Percentiles rank a stretch among this genome's conserved stretches.
phyloP scores from a whole-genome alignment of 371 early-diverging fungal species.

The Mucor lusitanicus region DNA sequence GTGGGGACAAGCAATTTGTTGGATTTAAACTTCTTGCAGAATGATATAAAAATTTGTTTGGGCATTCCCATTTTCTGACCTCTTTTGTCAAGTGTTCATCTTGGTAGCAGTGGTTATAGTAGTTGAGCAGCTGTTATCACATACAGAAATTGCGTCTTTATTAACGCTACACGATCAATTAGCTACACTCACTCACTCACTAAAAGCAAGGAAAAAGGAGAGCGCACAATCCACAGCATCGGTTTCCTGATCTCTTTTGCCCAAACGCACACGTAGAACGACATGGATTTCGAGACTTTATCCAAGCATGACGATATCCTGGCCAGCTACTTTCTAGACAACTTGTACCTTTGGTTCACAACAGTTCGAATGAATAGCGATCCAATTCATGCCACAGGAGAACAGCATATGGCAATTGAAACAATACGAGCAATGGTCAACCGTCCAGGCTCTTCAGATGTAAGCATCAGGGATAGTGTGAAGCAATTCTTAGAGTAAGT shows the following conservation, averaged over 20 bases:
- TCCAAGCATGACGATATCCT: constrained; percentile 69
- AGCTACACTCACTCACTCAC: no score
- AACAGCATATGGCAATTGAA: constrained; percentile 23
- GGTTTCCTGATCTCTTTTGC: background rate
- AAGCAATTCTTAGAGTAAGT: constrained; percentile 53
- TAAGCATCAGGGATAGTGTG: constrained; percentile 40
- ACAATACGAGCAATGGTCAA: constrained; percentile 38
- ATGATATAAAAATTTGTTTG: background rate
- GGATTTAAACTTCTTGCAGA: background rate
- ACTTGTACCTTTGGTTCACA: constrained; percentile 58
- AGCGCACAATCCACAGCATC: no score
- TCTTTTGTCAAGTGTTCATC: no score
- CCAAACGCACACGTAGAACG: background rate
- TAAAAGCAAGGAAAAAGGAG: no score
- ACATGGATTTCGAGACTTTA: constrained; percentile 39
- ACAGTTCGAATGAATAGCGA: constrained; percentile 53
- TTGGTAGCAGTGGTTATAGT: no score
- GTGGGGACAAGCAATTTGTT: background rate
- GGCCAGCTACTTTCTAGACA: constrained; percentile 59
- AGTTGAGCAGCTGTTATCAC: no score
- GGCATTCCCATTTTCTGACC: no score
- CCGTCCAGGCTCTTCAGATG: constrained; percentile 8
- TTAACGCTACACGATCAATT: no score
- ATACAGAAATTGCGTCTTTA: no score
- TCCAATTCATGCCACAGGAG: constrained; percentile 2